A percentile compares a stretch with the other conserved stretches of the same genome.
phyloP scores from a whole-genome alignment of 345 rosid species.

The Lepidium sativum region DNA sequence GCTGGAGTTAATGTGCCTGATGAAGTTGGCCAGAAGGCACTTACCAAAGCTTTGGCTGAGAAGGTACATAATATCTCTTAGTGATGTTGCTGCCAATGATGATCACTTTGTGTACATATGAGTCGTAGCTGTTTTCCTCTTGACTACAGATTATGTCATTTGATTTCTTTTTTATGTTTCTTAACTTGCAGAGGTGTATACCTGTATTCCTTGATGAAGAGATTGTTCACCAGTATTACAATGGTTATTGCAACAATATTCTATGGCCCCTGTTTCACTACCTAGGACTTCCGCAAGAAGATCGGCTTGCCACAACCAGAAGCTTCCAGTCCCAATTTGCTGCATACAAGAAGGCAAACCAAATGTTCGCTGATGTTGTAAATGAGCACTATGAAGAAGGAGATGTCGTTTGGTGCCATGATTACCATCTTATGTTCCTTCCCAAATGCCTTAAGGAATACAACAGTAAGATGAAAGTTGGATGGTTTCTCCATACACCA shows the following conservation, averaged over 20 bases:
- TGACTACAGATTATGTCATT: neutral
- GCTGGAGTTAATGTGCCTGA: conserved; percentile 99
- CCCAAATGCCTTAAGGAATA: conserved; percentile 88
- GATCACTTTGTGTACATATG: neutral
- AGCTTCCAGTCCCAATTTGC: conserved; percentile 96
- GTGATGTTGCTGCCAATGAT: neutral
- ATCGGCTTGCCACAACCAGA: conserved; percentile 94
- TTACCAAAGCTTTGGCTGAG: conserved; percentile 92
- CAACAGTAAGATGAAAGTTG: conserved; percentile 88
- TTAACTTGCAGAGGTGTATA: conserved; percentile 72
- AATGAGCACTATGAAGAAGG: conserved; percentile 90
- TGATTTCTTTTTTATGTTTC: neutral
- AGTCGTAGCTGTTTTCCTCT: neutral
- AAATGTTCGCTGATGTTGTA: conserved; percentile 98
- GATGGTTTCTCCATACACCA: conserved; percentile 99
- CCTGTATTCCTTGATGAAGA: conserved; percentile 99
- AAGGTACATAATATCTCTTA: conserved; percentile 40
- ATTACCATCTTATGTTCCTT: conserved; percentile 96
- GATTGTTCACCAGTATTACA: conserved; percentile 96
- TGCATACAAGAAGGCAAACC: conserved; percentile 95
- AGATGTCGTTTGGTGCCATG: conserved; percentile 99
- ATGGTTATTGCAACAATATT: conserved; percentile 98
- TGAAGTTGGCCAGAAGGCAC: conserved; percentile 86
- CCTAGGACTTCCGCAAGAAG: conserved; percentile 99
- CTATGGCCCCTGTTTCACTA: conserved; percentile 98